Base-by-base conservation (phyloP, 2,329 filamentous ascomycete species). In the Apiospora marii region DNA sequence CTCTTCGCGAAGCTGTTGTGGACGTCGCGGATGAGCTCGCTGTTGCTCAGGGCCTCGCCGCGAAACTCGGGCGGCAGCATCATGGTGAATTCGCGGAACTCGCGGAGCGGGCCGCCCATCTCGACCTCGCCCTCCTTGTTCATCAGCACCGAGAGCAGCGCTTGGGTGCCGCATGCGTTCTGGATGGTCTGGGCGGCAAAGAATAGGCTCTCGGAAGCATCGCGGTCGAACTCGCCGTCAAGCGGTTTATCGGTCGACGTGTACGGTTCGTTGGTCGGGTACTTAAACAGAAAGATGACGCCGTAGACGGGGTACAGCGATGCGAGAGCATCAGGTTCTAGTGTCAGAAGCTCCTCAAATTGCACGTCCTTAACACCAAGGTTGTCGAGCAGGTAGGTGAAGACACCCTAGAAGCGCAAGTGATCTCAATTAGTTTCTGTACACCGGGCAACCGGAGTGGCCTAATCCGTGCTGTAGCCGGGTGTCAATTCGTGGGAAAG, bases 201-300 rank as follows among this genome's bases (percentile, higher is more conserved):
- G 88, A 98, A 99, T 78, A 98, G 88, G 74, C 89, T 87, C 74
- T 94, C 91, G 24, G 93, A 87, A 19, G 94, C 94, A 22, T 87
- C 87, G 77, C 91, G 86, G 84, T 98, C 95, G 82, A 94, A 98
- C 46, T 85, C 87, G 74, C 96, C 96, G 82, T 98, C 95, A 75
- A 91, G 89, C 0, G 95, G 95, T 64, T 88, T 88, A 72, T 90
- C 87, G 58, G 88, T 84, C 74, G 83, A 83, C 49, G 85, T 90
- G 85, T 87, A 92, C 78, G 86, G 89, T 74, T 83, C 89, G 80
- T 93, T 91, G 74, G 91, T 95, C 69, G 90, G 94, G 84, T 94
- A 99, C 85, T 98, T 98, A 91, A 99, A 99, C 82, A 99, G 94
- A 84, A 99, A 99, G 80, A 99, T 98, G 77, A 99, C 94, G 79